Base-by-base conservation (phyloP, 768 basidiomycete genomes). In the Pisolithus microcarpus region DNA sequence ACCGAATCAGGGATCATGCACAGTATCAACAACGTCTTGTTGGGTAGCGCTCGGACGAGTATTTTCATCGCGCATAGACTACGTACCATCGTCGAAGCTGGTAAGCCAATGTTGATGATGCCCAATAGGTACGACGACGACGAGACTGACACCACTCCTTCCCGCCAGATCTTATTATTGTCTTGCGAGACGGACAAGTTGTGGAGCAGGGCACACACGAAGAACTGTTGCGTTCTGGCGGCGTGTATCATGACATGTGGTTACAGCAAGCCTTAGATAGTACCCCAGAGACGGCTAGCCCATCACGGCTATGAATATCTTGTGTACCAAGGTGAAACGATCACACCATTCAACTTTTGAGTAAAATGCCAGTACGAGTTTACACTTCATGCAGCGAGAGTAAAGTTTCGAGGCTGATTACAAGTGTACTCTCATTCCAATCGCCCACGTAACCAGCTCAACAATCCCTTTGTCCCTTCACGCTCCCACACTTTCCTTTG, bases 21-120 rank as follows among this genome's bases (percentile, higher is more conserved):
- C 60, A 96, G 95, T 61, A 88, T 99, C 69, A 87, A 98, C 59
- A 72, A 68, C 18, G 83, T 81, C 0, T 71, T 98, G 31, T 70
- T 87, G 31, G 82, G 86, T 56, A 85, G 86, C 57, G 74, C 80
- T 4, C 79, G 93, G 42, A 99, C 96, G 26, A 93, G 91, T 54
- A 89, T 99, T 54, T 99, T 99, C 63, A 94, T 99, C 52, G 96
- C 96, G 0, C 96, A 99, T 67, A 77, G 90, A 47, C 69, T 99
- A 40, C 81, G 91, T 38, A 95, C 92, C 0, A 81, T 96, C 18
- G 82, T 92, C 23, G 92, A 95, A 66, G 81, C 92, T n/a, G 91
- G 88, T 84, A 57, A 54, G 75, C 71, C 13, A 10, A 8, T 48
- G 13, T 3, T 34, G 34, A 34, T 45, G 11, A 10, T 46, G 5